Base-by-base conservation (phyloP, 176 grass and related monocot species). In the Neostapfia colusana region DNA sequence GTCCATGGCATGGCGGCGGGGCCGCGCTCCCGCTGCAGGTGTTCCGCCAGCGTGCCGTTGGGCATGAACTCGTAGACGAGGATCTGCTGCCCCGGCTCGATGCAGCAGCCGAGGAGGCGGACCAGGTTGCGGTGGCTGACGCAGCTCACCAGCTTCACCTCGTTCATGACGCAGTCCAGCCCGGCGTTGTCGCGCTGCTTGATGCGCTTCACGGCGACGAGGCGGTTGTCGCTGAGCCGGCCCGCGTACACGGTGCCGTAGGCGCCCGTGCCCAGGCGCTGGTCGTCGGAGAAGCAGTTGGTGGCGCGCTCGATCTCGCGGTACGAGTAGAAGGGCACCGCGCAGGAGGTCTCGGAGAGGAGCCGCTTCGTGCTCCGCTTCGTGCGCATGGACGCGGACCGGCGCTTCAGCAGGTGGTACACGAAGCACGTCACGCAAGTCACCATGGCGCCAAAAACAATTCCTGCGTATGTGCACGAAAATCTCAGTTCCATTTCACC, bases 1-100 rank as follows among this genome's bases (percentile, higher is more conserved):
- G 86, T 86, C 90, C 90, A 92, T 0, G 90, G 90, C 69, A 92
- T 26, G 0, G 83, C 31, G 0, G 80, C 71, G 10, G 78, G 74
- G 9, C 90, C 86, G n/a, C 86, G 86, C 76, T 89, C 90, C 60
- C 83, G 79, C 79, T 86, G 90, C 54, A 92, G 83, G 83, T 92
- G 86, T 83, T 92, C 66, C 40, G 90, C 79, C 35, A 92, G 90
- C 50, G 83, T 86, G 63, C 94, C 88, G 82, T 97, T 90, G 64
- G 89, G 66, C 88, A 93, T 89, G 88, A 83, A 91, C 93, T 97
- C 93, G 74, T 97, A 97, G 5, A 97, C 90, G 3, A 97, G 77
- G 65, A 97, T 83, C 79, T 89, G 90, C 66, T 86, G 82, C 16
- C 83, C 86, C 9, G 70, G 79, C 71, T 92, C 86, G 68, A 92